Evolutionary conservation across 176 grass and related monocot species (phyloP), one percentile per base, ranked within the genome.

Genomic region (Poa pratensis): DNA sequence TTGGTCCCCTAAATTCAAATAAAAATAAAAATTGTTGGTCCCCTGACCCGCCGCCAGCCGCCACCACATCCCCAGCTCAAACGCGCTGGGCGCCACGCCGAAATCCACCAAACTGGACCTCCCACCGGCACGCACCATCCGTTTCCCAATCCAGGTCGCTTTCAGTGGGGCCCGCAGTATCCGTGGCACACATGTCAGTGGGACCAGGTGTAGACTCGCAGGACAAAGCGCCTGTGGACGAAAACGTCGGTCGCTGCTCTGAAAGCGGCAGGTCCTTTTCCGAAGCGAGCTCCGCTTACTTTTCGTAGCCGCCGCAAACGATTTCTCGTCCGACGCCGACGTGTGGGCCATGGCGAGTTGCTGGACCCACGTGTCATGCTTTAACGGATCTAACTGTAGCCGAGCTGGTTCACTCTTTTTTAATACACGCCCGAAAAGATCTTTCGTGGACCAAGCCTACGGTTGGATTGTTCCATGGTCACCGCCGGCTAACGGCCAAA

Each of bases 61-160:
- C 71, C 61, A 46, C 43, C 75, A 64, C 80, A 12, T 15, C 48
- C 80, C 77, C 87, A 89, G 68, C 69, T 80, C 87, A 84, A 80
- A 68, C 57, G 58, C 15, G 71, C 35, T 50, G 76, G 69, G 49
- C 87, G 82, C 57, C 87, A 89, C 87, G 45, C 48, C 76, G 35
- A 73, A 75, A 58, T 24, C 48, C 46, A 43, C 57, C 78, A 5
- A 62, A 45, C 53, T 3, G 14, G 11, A 19, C 17, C 15, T 4
- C 40, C 19, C 20, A 13, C 27, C 28, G 13, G 10, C 34, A 3
- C 57, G 20, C 18, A 52, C 53, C 74, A 23, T 2, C 18, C 6
- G 6, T 23, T 27, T 26, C 26, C 0, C 3, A 32, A 6, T 5
- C 14, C 24, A n/a, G 37, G 6, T 30, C 18, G 3, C 87, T 80